Percentiles rank a stretch among this genome's conserved stretches.
Conservation (phyloP, 2,329 filamentous ascomycete species). For the Colletotrichum simmondsii region DNA sequence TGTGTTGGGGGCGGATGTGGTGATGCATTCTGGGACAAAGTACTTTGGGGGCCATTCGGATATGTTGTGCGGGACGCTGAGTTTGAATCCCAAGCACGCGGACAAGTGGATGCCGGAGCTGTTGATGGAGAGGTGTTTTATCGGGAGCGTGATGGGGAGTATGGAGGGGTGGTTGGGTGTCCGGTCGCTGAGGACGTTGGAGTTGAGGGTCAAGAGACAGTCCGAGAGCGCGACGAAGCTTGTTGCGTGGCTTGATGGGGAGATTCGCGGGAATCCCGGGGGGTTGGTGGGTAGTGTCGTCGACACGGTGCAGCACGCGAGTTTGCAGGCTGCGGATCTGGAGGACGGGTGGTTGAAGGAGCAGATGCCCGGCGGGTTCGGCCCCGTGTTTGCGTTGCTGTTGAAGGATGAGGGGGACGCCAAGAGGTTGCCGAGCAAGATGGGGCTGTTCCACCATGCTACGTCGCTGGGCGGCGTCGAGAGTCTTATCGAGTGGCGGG, state of each 20-base stretch:
- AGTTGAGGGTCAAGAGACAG: constrained; percentile 83
- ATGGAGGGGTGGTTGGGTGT: constrained; percentile 94
- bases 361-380: constrained; percentile 94
- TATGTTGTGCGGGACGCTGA: constrained; percentile 87
- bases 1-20: constrained; percentile 79
- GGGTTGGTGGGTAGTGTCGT: constrained; percentile 65
- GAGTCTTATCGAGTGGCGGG: constrained; percentile 95
- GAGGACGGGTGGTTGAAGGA: constrained; percentile 76
- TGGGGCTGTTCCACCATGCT: constrained; percentile 90
- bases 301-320: constrained; percentile 77
- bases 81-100: constrained; percentile 63
- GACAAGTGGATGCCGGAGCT: constrained; percentile 70
- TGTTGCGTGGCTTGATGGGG: constrained; percentile 75
- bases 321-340: constrained; percentile 73
- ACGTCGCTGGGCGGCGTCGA: constrained; percentile 95
- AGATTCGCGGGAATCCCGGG: constrained; percentile 48
- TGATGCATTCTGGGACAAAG: constrained; percentile 96
- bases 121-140: constrained; percentile 74
- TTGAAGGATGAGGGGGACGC: constrained; percentile 72
- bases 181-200: constrained; percentile 85
- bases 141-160: constrained; percentile 88
- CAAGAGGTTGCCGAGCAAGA: constrained; percentile 77
- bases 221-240: constrained; percentile 75
- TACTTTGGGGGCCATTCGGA: constrained; percentile 97
- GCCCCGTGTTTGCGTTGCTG: constrained; percentile 85